phyloP scores from a whole-genome alignment of 2,329 filamentous ascomycete genomes.

The Scedosporium dehoogii region DNA sequence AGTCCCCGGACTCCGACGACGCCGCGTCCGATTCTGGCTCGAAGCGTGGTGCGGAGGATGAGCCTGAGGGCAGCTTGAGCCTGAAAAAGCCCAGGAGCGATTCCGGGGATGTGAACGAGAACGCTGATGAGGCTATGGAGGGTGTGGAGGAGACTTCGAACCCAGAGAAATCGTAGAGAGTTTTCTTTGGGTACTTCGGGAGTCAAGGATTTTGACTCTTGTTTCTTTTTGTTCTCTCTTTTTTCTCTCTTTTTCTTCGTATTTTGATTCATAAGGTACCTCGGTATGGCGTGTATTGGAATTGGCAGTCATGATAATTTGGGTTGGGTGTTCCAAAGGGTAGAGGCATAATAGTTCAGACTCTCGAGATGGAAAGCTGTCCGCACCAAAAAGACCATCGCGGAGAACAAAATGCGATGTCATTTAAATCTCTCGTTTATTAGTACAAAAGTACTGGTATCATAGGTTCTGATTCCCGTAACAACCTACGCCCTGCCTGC shows the following conservation, averaged over 20 bases:
- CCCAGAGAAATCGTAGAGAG: conserved; percentile 7
- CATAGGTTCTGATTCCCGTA: background rate
- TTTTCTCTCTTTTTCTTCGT: background rate
- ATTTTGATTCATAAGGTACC: background rate
- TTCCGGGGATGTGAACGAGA: conserved; percentile 7
- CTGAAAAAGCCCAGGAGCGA: conserved; percentile 42
- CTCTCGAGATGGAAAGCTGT: background rate
- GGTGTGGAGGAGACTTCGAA: conserved; percentile 9
- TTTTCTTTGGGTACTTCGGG: background rate
- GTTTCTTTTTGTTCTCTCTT: too few species aligned
- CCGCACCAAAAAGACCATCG: too few species aligned
- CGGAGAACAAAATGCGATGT: too few species aligned
- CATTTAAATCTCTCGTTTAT: too few species aligned
- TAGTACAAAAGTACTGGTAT: too few species aligned
- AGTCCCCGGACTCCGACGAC: conserved; percentile 7
- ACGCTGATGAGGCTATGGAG: conserved; percentile 2
- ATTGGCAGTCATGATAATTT: background rate
- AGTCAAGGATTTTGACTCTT: background rate
- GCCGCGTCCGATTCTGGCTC: conserved; percentile 24
- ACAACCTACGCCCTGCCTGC: background rate
- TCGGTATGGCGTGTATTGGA: background rate
- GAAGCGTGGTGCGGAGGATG: conserved; percentile 47
- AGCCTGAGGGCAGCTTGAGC: conserved; percentile 25
- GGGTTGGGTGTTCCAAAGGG: background rate
- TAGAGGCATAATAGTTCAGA: background rate